Percentiles rank a stretch among this genome's conserved stretches.
These are phyloP conservation scores for Tolypocladium sp. DNA, from an alignment of 2,329 filamentous ascomycete genomes.

Conservation along the genomic window DNA sequence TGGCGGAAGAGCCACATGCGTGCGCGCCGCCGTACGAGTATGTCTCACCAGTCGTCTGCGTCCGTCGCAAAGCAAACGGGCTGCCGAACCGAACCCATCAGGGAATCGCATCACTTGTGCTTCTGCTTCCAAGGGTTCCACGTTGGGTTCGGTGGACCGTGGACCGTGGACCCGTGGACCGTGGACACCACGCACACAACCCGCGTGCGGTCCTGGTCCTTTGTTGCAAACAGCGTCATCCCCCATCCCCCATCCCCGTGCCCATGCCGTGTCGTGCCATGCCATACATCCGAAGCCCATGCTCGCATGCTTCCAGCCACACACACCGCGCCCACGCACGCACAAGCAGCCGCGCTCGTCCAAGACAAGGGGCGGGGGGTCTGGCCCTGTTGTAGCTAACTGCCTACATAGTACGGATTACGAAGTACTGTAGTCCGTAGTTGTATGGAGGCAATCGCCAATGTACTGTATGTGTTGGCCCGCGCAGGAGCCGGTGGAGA, in stretches of 20 bases:
- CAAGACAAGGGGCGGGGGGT: not conserved
- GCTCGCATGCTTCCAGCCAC: not conserved
- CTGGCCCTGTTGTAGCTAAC: too few relatives aligned
- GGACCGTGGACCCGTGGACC: not conserved
- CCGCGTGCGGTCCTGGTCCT: not conserved
- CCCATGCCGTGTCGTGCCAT: not conserved
- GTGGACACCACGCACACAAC: not conserved
- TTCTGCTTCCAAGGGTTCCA: not conserved
- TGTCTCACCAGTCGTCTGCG: constrained; percentile 12
- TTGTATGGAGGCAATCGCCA: too few relatives aligned
- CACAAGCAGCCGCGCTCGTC: not conserved
- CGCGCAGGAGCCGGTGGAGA: not conserved
- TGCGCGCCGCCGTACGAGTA: not conserved
- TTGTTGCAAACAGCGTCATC: not conserved
- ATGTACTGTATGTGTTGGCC: not conserved
- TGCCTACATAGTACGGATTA: too few relatives aligned
- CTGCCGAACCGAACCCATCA: not conserved
- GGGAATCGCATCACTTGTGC: not conserved
- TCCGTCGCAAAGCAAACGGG: constrained; percentile 10
- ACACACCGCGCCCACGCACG: not conserved
- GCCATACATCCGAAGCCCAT: not conserved
- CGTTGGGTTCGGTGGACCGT: not conserved
- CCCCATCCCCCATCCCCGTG: not conserved
- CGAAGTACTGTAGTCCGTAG: too few relatives aligned
- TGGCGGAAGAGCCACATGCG: too few relatives aligned